Conservation (phyloP, 2,329 filamentous ascomycete species). For the Sporothrix globosa region DNA sequence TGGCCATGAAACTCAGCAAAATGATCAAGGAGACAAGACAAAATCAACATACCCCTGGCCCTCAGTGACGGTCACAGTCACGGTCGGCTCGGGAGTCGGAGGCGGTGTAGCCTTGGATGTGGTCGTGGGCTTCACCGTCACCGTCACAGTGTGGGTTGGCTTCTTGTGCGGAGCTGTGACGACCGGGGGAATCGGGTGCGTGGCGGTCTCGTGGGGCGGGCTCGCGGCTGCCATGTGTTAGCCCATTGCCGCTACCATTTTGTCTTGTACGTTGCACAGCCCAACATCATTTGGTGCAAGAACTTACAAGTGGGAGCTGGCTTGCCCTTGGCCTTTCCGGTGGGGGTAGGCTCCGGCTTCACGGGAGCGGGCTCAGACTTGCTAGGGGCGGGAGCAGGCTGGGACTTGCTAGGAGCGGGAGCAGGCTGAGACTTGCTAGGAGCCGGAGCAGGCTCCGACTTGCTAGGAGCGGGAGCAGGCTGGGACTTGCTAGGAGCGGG, state of each 20-base stretch:
- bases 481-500: no score
- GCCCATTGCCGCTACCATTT: not conserved
- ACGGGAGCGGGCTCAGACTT: constrained; percentile 3
- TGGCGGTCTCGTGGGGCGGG: constrained; percentile 12
- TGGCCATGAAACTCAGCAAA: not conserved
- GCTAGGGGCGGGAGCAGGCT: no score
- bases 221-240: not conserved
- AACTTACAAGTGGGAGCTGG: constrained; percentile 1
- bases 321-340: constrained; percentile 22
- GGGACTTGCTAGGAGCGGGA: no score
- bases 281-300: not conserved
- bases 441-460: not conserved
- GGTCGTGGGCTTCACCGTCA: constrained; percentile 26
- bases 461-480: no score
- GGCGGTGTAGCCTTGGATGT: constrained; percentile 15
- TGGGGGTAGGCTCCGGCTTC: constrained; percentile 2
- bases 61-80: constrained; percentile 27
- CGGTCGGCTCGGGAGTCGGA: constrained; percentile 17
- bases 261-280: not conserved
- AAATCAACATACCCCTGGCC: constrained; percentile 9
- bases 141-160: constrained; percentile 28
- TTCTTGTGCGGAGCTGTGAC: constrained; percentile 1
- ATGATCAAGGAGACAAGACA: not conserved
- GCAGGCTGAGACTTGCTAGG: not conserved
- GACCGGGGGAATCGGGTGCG: not conserved